These are phyloP conservation scores for Globisporangium parvum DNA, from an alignment of 352 stramenopile genomes.

Conservation along the genomic window DNA sequence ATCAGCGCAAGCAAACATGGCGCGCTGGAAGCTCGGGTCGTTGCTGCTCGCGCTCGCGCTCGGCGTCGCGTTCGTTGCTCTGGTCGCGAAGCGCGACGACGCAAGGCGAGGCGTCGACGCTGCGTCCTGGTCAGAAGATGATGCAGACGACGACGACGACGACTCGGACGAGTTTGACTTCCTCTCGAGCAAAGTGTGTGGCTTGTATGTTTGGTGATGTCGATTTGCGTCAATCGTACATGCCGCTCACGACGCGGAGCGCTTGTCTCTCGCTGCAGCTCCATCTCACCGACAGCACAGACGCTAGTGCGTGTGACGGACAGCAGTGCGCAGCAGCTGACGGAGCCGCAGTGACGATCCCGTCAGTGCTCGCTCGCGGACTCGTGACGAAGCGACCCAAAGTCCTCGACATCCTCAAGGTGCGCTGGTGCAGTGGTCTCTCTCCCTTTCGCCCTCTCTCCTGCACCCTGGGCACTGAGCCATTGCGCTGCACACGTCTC, in stretches of 20 bases:
- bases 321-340: slow-evolving; percentile 22
- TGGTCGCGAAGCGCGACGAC: neutral
- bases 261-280: neutral
- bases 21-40: neutral
- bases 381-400: slow-evolving; percentile 49
- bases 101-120: neutral
- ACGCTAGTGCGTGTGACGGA: slow-evolving; percentile 17
- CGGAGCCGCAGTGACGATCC: slow-evolving; percentile 5
- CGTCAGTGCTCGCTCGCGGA: slow-evolving; percentile 34
- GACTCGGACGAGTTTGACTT: slow-evolving; percentile 35
- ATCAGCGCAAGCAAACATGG: too few species aligned
- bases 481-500: neutral
- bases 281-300: neutral
- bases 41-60: slow-evolving; percentile 12
- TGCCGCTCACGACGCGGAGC: neutral
- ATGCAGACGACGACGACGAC: slow-evolving; percentile 16
- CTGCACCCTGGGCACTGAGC: neutral
- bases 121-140: neutral
- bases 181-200: slow-evolving; percentile 21
- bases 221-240: too few species aligned
- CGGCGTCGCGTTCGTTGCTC: slow-evolving; percentile 6
- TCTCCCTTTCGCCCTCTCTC: too few species aligned
- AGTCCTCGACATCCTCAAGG: slow-evolving; percentile 35
- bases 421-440: too few species aligned
- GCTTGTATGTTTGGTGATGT: neutral